Evolutionary conservation across 108 stramenopile species (phyloP).

Genomic region (Nannochloropsis oceanica): DNA sequence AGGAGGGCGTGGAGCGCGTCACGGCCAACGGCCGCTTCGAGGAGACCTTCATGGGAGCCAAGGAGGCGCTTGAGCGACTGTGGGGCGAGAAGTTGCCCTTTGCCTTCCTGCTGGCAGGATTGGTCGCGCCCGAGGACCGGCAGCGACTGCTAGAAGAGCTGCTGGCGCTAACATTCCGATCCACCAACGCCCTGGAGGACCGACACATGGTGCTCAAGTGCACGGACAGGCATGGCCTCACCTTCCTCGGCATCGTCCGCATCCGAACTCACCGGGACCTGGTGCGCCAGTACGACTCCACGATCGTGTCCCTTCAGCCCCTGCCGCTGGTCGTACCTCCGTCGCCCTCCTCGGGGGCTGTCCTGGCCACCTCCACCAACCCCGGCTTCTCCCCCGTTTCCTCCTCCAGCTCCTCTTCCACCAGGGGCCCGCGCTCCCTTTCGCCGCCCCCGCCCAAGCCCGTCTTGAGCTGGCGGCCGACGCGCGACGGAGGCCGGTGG

Average conservation of each 20-base stretch:
- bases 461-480: neutral
- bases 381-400: neutral
- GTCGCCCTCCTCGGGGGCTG: neutral
- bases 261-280: neutral
- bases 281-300: neutral
- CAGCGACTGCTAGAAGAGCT: neutral
- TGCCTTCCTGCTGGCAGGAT: neutral
- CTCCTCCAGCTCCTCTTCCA: neutral
- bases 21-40: neutral
- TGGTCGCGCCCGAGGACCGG: neutral
- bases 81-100: neutral
- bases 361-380: neutral
- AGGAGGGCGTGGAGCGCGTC: neutral
- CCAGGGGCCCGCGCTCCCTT: neutral
- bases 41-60: neutral
- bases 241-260: neutral
- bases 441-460: neutral
- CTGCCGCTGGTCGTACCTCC: neutral
- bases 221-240: neutral
- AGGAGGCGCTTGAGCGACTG: neutral
- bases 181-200: neutral
- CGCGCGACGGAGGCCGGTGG: neutral
- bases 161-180: neutral
- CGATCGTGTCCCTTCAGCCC: neutral
- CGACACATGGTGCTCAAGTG: neutral